Evolutionary conservation across 2,329 filamentous ascomycete genomes (phyloP), one percentile per base, ranked within the genome.

Genomic region (Ophiostoma novo-ulmi): DNA sequence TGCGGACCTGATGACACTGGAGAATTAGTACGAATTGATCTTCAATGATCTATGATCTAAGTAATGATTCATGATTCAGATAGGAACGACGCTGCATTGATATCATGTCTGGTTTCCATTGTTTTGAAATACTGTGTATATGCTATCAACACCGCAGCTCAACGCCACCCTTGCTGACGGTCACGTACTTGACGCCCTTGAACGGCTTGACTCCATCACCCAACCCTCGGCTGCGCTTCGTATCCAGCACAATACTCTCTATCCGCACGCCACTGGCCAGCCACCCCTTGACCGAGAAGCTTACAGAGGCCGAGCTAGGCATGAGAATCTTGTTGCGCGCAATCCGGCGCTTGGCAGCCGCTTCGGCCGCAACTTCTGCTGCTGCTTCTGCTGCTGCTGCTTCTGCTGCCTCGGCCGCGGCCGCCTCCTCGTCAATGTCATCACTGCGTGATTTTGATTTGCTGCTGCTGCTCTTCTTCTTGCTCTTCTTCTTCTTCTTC

Each of bases 171-270:
- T 87, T 87, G 76, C 88, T 90, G 67, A 90, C 83, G 20, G 94
- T 97, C 75, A 99, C 79, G 80, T 99, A 99, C 81, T 99, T 99
- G 74, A 99, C 95, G 1, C 95, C 95, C 81, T 98, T 99, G 80
- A 97, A 98, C 35, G 95, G 95, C 80, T 93, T 96, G 55, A 98
- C 88, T 2, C 91, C 88, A 74, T 97, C 93, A 0, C 93, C 93
- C 65, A 99, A 77, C 0, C 95, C 95, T 71, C 90, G 87, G 79
- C 92, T 97, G 81, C 90, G 93, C 78, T 91, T 89, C n/a, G 87
- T 83, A 78, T 93, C 84, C 75, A 93, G 79, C 77, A 88, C 77
- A 76, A 93, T 86, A 79, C 87, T 89, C 74, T 90, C 88, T 39
- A 91, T 84, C 78, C 85, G 89, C 67, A 91, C 82, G 4, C 89